Evolutionary conservation across 1,284 basidiomycete species (phyloP), one percentile per base, ranked within the genome.

Genomic region (Chondrostereum purpureum): DNA sequence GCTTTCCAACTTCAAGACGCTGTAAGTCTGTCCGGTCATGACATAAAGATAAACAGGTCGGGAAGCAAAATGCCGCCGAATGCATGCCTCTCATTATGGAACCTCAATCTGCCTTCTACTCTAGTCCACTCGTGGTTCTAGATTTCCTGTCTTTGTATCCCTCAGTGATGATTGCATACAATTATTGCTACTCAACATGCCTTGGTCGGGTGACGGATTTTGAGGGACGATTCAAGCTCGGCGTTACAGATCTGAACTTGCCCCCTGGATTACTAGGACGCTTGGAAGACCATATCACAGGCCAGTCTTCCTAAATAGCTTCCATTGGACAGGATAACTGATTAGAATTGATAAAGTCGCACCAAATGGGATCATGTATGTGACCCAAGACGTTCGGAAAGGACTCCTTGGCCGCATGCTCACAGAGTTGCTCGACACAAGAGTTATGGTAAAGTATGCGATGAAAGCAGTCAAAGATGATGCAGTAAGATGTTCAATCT

Each of bases 71-170:
- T 55, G 95, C 92, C 1, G 92, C 93, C 1, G 94, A 97, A 67
- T 91, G 87, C 54, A 85, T 92, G 66, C 92, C 24, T 11, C 5
- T 98, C 17, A 88, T 98, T 45, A 90, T 95, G 80, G 95, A 99
- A 61, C 95, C 95, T 0, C 72, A 85, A 39, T 93, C 91, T 0
- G 90, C 88, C 3, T 95, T 93, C 59, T 99, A 97, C 66, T 88
- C 80, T 39, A 89, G 89, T 53, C 95, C 96, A 2, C 73, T 97
- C 24, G 68, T 95, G 17, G 92, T 95, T 5, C 74, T 99, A 44
- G 96, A 99, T 64, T 99, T 98, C 60, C 92, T 97, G 60, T 92
- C 87, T 2, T 75, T 99, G 21, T 98, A 99, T 60, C 95, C 96
- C 0, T 94, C 91, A 0, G 76, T 98, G 55, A 98, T 98, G 93